These are phyloP conservation scores for Clarireedia monteithiana DNA, from an alignment of 2,329 filamentous ascomycete genomes.

Conservation along the genomic window DNA sequence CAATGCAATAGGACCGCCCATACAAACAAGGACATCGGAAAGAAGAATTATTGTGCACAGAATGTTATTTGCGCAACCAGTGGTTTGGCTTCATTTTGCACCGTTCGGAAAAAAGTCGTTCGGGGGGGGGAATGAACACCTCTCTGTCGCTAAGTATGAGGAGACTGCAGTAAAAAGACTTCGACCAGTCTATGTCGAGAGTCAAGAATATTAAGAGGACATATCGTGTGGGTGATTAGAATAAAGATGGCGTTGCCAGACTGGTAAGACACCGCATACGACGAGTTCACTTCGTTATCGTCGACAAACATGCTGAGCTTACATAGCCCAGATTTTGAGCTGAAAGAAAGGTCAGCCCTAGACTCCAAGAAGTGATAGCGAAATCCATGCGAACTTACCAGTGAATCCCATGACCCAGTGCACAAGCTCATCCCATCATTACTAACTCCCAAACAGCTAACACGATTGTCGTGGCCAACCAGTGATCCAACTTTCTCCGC, in stretches of 20 bases:
- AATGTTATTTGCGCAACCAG: conserved; percentile 26
- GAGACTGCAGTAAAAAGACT: conserved; percentile 36
- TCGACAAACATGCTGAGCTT: conserved; percentile 12
- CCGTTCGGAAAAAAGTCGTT: conserved; percentile 17
- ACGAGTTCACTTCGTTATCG: conserved; percentile 7
- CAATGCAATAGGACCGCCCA: conserved; percentile 31
- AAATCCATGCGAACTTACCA: conserved; percentile 55
- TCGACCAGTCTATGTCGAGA: conserved; percentile 39
- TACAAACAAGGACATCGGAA: conserved; percentile 29
- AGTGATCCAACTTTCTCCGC: conserved; percentile 96
- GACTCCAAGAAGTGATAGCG: neutral
- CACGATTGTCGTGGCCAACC: conserved; percentile 95
- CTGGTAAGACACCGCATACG: conserved; percentile 5
- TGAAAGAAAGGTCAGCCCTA: conserved; percentile 30
- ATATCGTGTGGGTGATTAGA: conserved; percentile 30
- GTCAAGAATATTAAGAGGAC: conserved; percentile 35
- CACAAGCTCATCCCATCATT: conserved; percentile 99
- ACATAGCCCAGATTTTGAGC: conserved; percentile 79
- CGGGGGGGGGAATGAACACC: conserved; percentile 23
- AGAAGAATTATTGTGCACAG: conserved; percentile 39
- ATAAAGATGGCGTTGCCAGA: conserved; percentile 28
- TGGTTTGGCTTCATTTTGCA: conserved; percentile 15
- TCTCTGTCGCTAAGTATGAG: conserved; percentile 30
- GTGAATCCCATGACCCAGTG: conserved; percentile 98
- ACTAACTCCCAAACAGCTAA: conserved; percentile 97